These are phyloP conservation scores for Lodderomyces jiufengensis DNA, from an alignment of 1,139 yeast genomes.

Conservation along the genomic window DNA sequence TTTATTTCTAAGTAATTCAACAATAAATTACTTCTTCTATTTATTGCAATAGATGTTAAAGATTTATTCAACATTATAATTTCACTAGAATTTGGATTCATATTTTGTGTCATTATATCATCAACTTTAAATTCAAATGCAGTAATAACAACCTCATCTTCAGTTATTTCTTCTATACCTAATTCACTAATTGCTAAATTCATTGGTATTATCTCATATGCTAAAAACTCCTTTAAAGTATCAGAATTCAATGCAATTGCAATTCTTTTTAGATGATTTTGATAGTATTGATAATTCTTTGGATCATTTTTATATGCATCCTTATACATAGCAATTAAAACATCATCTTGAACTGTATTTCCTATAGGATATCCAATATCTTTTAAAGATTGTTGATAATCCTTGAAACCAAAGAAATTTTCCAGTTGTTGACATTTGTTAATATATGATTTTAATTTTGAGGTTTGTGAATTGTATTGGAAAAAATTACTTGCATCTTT, in stretches of 20 bases:
- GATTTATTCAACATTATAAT: conserved; percentile 33
- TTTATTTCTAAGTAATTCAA: conserved; percentile 45
- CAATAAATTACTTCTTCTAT: conserved; percentile 39
- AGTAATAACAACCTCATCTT: conserved; percentile 71
- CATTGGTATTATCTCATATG: conserved; percentile 52
- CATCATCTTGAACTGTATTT: conserved; percentile 33
- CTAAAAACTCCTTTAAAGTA: conserved; percentile 41
- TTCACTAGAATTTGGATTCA: conserved; percentile 38
- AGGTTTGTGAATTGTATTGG: conserved; percentile 12
- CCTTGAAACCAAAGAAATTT: conserved; percentile 52
- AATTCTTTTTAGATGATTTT: conserved; percentile 37
- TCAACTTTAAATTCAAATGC: conserved; percentile 62
- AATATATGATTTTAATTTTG: conserved; percentile 42
- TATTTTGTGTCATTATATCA: conserved; percentile 59
- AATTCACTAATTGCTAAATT: conserved; percentile 59
- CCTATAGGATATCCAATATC: conserved; percentile 47
- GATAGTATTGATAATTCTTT: conserved; percentile 33
- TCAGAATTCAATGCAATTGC: conserved; percentile 46
- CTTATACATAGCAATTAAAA: conserved; percentile 46
- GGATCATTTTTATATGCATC: conserved; percentile 33
- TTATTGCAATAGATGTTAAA: conserved; percentile 39
- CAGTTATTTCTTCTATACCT: conserved; percentile 62
- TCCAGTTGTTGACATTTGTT: conserved; percentile 53
- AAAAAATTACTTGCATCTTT: conserved; percentile 13
- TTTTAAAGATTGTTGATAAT: conserved; percentile 52